Evolutionary conservation across 2,329 filamentous ascomycete genomes (phyloP).

Genomic region (Fusarium sp.): DNA sequence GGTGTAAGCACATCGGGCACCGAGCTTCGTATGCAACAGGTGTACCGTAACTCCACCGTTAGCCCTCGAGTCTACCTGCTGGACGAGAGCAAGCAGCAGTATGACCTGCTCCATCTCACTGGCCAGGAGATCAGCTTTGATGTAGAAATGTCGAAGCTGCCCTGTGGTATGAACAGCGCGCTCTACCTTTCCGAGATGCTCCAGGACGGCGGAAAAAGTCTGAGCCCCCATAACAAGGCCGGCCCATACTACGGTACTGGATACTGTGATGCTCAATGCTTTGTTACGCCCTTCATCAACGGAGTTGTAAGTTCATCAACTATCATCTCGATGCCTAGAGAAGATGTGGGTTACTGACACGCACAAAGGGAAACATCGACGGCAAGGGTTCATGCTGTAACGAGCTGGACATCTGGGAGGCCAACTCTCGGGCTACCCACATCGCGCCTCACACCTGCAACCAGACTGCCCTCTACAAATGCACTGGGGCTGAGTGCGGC

Average conservation of each 20-base stretch:
- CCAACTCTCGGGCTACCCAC: constrained; percentile 62
- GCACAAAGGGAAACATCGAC: constrained; percentile 34
- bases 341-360: constrained; percentile 6
- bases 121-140: constrained; percentile 77
- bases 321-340: fast-evolving
- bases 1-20: constrained; percentile 54
- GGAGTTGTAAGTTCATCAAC: constrained; percentile 56
- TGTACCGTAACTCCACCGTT: constrained; percentile 31
- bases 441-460: constrained; percentile 67
- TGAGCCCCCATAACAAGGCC: constrained; percentile 63
- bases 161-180: constrained; percentile 78
- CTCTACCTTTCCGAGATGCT: constrained; percentile 73
- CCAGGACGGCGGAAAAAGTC: constrained; percentile 71
- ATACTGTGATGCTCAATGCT: constrained; percentile 76
- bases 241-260: constrained; percentile 75
- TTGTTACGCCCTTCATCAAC: constrained; percentile 65
- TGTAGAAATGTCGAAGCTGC: constrained; percentile 75
- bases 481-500: constrained; percentile 59
- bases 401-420: constrained; percentile 71
- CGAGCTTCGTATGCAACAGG: constrained; percentile 50
- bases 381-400: constrained; percentile 64
- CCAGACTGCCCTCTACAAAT: constrained; percentile 60
- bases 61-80: constrained; percentile 72
- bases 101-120: constrained; percentile 73
- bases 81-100: constrained; percentile 66